Evolutionary conservation across 352 stramenopile species (phyloP), one percentile per base, ranked within the genome.

Genomic region (Globisporangium emineosum): DNA sequence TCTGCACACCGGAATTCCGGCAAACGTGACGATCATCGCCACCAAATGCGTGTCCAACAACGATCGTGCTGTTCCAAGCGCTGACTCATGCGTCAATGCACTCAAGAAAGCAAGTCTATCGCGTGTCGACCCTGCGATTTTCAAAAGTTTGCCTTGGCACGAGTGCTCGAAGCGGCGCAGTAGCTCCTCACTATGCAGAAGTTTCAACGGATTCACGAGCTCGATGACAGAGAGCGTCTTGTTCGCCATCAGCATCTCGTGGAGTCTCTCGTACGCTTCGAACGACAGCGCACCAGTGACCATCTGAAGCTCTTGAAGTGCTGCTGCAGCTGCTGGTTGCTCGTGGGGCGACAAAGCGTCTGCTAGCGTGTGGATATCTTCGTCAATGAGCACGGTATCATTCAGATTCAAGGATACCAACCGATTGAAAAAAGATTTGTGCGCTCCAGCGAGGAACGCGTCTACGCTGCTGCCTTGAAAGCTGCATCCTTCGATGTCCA

Each of bases 401-500:
- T 61, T 61, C 27, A 61, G 15, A 10, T 53, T 61, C 37, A 61
- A n/a, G 12, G 56, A 61, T 2, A 52, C 35, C 35, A 61, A 17
- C 8, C 25, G 13, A 3, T 33, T 10, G 25, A 61, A 61, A 17
- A 61, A 52, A 7, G 17, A 17, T 29, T 13, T 23, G 37, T 53
- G 25, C 2, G 25, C 23, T 53, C 1, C 9, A 3, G 23, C 37
- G 27, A 61, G 9, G 25, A 61, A 29, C 9, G 40, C 56, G 25
- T 53, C 42, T 7, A 42, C 9, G 3, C 25, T 61, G 37, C 25
- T 40, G 9, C 56, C 25, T 30, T 27, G 56, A 21, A 61, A 52
- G 25, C 25, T 61, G 56, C 56, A 61, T 12, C 56, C 56, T 29
- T 61, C 56, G 25, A 61, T 23, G 30, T 61, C 56, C 25, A 61